These are phyloP conservation scores for Hanseniaspora opuntiae DNA, from an alignment of 805 yeast species.

Conservation along the genomic window DNA sequence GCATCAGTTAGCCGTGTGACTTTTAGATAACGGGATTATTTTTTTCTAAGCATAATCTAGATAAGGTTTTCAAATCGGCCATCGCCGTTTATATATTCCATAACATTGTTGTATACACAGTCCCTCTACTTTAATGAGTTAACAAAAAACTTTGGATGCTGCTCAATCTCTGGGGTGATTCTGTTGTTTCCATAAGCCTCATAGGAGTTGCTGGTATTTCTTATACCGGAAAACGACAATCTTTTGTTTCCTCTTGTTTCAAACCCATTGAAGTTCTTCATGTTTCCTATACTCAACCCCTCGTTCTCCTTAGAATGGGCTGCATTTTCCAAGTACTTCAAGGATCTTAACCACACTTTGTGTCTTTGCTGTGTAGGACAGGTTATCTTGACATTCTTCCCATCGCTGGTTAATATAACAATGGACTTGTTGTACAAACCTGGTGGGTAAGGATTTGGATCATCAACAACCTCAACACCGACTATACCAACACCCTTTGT, in stretches of 20 bases:
- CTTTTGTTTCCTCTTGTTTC: conserved; percentile 15
- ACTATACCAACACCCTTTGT: conserved; percentile 72
- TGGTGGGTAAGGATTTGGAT: conserved; percentile 75
- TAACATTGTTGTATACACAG: neutral
- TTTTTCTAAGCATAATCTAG: neutral
- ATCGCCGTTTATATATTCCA: neutral
- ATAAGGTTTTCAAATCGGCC: neutral
- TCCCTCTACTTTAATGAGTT: conserved; percentile 4
- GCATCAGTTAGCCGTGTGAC: neutral
- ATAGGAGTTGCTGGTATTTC: neutral
- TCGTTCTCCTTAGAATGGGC: neutral
- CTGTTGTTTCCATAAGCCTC: neutral
- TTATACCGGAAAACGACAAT: neutral
- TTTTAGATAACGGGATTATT: neutral
- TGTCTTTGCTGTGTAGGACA: conserved; percentile 81
- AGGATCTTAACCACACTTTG: conserved; percentile 78
- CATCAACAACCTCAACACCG: conserved; percentile 66
- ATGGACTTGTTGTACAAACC: conserved; percentile 80
- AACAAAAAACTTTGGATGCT: conserved; percentile 9
- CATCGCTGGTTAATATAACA: conserved; percentile 47
- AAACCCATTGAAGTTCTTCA: conserved; percentile 22
- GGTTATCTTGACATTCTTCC: conserved; percentile 52
- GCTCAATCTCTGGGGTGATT: conserved; percentile 6
- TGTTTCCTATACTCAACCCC: neutral
- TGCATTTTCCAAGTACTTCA: conserved; percentile 41